phyloP scores from a whole-genome alignment of 768 basidiomycete species.

The Pisolithus microcarpus region DNA sequence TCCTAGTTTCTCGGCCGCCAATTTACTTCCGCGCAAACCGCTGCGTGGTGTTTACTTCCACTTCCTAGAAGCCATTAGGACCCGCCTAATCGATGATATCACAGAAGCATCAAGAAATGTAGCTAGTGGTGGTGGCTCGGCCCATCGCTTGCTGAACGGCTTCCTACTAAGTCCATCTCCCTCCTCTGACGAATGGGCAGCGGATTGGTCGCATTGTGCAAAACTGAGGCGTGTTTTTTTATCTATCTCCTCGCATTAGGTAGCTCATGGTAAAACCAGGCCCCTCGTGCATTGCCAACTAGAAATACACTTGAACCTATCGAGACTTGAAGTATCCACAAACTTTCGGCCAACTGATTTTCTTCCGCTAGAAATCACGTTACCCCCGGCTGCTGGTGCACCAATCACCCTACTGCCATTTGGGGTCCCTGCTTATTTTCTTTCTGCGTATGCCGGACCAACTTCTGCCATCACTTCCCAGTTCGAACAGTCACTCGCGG shows the following conservation, averaged over 20 bases:
- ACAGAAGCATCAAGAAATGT: conserved; percentile 33
- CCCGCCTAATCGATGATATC: conserved; percentile 44
- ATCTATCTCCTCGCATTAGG: not conserved
- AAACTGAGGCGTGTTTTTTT: conserved; percentile 36
- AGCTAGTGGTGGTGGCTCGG: conserved; percentile 25
- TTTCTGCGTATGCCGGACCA: conserved; percentile 65
- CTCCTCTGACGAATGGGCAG: conserved; percentile 50
- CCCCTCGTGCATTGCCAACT: conserved; percentile 57
- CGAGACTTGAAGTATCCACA: conserved; percentile 59
- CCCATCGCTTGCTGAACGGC: conserved; percentile 50
- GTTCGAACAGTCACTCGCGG: conserved; percentile 56
- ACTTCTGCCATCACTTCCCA: conserved; percentile 52
- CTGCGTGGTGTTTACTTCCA: conserved; percentile 34
- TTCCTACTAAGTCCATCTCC: conserved; percentile 49
- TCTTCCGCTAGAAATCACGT: conserved; percentile 36
- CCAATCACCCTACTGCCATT: conserved; percentile 67
- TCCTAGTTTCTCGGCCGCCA: conserved; percentile 24
- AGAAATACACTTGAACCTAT: conserved; percentile 41
- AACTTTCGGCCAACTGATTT: conserved; percentile 51
- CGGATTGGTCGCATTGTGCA: conserved; percentile 54
- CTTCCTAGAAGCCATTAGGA: conserved; percentile 62
- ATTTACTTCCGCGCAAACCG: conserved; percentile 40
- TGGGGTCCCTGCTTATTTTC: conserved; percentile 65
- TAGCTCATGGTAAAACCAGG: conserved; percentile 28
- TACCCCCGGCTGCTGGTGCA: conserved; percentile 49